These are phyloP conservation scores for Musa acuminata DNA, from an alignment of 176 grass and related monocot genomes.

Conservation along the genomic window DNA sequence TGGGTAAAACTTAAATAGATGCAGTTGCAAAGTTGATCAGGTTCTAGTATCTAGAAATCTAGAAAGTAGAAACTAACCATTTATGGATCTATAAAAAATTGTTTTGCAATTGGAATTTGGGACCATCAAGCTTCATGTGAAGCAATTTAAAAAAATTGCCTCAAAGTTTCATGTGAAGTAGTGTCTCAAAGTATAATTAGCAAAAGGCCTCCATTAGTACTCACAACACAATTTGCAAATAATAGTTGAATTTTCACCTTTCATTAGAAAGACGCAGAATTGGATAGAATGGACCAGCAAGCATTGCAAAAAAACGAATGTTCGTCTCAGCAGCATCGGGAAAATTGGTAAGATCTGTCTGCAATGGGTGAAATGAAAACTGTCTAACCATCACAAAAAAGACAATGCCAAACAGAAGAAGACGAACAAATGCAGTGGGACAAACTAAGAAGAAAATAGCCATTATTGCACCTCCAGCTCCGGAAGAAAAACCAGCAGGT, in stretches of 20 bases:
- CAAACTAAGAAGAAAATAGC: not conserved
- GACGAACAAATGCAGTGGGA: not conserved
- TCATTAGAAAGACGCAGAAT: slow-evolving; percentile 77
- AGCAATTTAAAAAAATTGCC: too few relatives aligned
- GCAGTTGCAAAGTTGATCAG: too few relatives aligned
- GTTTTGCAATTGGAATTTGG: too few relatives aligned
- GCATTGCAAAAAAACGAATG: slow-evolving; percentile 64
- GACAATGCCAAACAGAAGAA: slow-evolving; percentile 4
- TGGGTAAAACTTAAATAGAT: too few relatives aligned
- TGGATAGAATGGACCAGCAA: slow-evolving; percentile 89
- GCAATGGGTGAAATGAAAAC: slow-evolving; percentile 25
- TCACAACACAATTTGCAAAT: not conserved
- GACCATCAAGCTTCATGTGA: too few relatives aligned
- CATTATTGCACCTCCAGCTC: slow-evolving; percentile 69
- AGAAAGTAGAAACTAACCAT: too few relatives aligned
- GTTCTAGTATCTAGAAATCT: too few relatives aligned
- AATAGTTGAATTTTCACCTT: slow-evolving; percentile 37
- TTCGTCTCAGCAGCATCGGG: slow-evolving; percentile 53
- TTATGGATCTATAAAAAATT: too few relatives aligned
- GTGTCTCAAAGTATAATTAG: too few relatives aligned
- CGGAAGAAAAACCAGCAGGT: slow-evolving; percentile 60
- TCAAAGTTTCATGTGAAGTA: too few relatives aligned
- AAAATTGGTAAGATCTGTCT: slow-evolving; percentile 71
- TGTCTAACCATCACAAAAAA: not conserved
- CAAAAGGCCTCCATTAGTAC: not conserved